Evolutionary conservation across 1,284 basidiomycete genomes (phyloP).

Genomic region (Sanguinoderma infundibulare): DNA sequence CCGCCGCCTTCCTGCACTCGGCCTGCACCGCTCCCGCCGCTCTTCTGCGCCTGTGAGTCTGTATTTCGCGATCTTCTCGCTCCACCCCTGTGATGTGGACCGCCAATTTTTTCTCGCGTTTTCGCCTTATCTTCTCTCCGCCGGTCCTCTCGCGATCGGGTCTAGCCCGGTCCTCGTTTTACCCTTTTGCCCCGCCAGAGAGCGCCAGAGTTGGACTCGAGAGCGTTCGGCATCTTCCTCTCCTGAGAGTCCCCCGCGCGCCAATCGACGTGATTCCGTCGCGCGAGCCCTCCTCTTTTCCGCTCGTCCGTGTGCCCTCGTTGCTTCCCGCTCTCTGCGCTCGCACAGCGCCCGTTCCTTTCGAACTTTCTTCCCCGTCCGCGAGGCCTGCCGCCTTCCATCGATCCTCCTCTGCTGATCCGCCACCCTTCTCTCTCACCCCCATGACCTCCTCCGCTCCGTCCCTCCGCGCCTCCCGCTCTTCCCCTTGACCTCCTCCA

Average conservation of each 20-base stretch:
- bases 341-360: slow-evolving; percentile 6
- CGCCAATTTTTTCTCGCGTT: slow-evolving; percentile 1
- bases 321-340: not conserved
- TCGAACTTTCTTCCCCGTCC: slow-evolving; percentile 20
- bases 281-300: not conserved
- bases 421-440: slow-evolving; percentile 2
- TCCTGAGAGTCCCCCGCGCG: not conserved
- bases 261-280: not conserved
- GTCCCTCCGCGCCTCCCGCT: slow-evolving; percentile 6
- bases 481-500: slow-evolving; percentile 7
- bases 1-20: not conserved
- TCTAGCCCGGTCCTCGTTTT: slow-evolving; percentile 8
- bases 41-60: slow-evolving; percentile 5
- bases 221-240: slow-evolving; percentile 13
- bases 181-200: not conserved
- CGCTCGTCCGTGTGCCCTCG: not conserved
- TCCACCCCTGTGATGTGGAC: slow-evolving; percentile 10
- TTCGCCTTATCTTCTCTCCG: slow-evolving; percentile 19
- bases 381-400: slow-evolving; percentile 18
- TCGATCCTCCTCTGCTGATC: slow-evolving; percentile 24
- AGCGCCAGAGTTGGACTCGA: not conserved
- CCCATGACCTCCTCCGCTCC: slow-evolving; percentile 11
- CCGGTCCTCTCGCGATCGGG: slow-evolving; percentile 21
- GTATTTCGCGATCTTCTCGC: not conserved
- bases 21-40: not conserved